A percentile compares a stretch with the other conserved stretches of the same genome.
Evolutionary conservation across 164 flowering plant genomes (phyloP).

Genomic region (Annona cherimola): DNA sequence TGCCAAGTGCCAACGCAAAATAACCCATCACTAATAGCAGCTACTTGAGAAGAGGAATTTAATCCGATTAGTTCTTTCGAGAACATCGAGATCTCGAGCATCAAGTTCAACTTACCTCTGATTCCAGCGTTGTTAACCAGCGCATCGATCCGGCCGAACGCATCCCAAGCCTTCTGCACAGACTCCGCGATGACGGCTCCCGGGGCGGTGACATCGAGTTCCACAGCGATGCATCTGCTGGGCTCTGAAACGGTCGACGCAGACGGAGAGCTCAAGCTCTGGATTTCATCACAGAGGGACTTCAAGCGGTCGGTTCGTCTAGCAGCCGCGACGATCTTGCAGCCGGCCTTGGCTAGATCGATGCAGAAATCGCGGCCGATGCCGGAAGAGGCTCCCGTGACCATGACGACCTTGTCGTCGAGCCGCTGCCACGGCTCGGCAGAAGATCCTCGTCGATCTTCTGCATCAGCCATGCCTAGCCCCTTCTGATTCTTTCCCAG

Average conservation of each 20-base stretch:
- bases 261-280: slow-evolving; percentile 10
- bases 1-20: too few relatives aligned
- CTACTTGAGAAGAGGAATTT: too few relatives aligned
- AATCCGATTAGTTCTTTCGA: too few relatives aligned
- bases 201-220: slow-evolving; percentile 45
- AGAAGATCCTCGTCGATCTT: too few relatives aligned
- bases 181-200: slow-evolving; percentile 38
- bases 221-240: background rate
- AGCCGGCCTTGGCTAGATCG: slow-evolving; percentile 62
- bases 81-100: too few relatives aligned
- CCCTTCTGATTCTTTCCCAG: too few relatives aligned
- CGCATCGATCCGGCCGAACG: slow-evolving; percentile 68
- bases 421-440: slow-evolving; percentile 46
- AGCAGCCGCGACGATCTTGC: slow-evolving; percentile 65
- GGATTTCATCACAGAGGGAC: slow-evolving; percentile 63
- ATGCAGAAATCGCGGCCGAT: slow-evolving; percentile 60
- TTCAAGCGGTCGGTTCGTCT: slow-evolving; percentile 54
- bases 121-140: slow-evolving; percentile 72
- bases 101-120: slow-evolving; percentile 38
- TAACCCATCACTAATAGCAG: too few relatives aligned
- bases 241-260: background rate
- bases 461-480: too few relatives aligned
- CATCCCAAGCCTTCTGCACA: slow-evolving; percentile 64
- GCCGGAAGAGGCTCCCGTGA: slow-evolving; percentile 80
- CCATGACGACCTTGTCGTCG: slow-evolving; percentile 46